These are phyloP conservation scores for Adansonia gregorii DNA, from an alignment of 441 rosid genomes.

Conservation along the genomic window DNA sequence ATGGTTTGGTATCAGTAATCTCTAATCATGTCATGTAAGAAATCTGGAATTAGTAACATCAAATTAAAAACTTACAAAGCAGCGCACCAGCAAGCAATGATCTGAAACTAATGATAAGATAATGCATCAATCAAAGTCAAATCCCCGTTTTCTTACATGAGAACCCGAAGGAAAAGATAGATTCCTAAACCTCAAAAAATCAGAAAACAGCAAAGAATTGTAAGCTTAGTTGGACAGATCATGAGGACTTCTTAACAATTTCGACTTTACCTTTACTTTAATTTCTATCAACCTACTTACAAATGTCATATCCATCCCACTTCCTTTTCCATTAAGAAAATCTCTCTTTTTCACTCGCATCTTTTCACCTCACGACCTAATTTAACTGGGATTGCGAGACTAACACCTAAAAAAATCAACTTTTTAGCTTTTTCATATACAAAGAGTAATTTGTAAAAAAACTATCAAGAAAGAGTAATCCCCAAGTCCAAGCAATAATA, in stretches of 20 bases:
- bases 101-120: conserved; percentile 5
- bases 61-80: conserved; percentile 20
- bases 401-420: not conserved
- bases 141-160: conserved; percentile 33
- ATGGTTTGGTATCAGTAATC: conserved; percentile 7
- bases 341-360: not conserved
- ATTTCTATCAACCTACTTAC: conserved; percentile 29
- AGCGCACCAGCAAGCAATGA: conserved; percentile 28
- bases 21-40: conserved; percentile 21
- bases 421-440: conserved; percentile 1
- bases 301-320: conserved; percentile 27
- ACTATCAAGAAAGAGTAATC: not conserved
- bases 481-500: conserved; percentile 10
- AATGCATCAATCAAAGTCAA: conserved; percentile 32
- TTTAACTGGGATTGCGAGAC: not conserved
- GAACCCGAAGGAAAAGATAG: conserved; percentile 34
- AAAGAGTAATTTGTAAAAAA: not conserved
- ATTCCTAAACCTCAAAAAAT: conserved; percentile 35
- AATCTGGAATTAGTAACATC: conserved; percentile 21
- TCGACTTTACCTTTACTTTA: conserved; percentile 38
- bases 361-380: conserved; percentile 13
- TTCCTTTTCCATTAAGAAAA: conserved; percentile 30
- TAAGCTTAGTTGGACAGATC: conserved; percentile 37
- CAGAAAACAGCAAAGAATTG: conserved; percentile 28
- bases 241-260: conserved; percentile 33